Percentiles rank a stretch among this genome's conserved stretches.
phyloP scores from a whole-genome alignment of 305 asterid genomes.

The Lippia alba region DNA sequence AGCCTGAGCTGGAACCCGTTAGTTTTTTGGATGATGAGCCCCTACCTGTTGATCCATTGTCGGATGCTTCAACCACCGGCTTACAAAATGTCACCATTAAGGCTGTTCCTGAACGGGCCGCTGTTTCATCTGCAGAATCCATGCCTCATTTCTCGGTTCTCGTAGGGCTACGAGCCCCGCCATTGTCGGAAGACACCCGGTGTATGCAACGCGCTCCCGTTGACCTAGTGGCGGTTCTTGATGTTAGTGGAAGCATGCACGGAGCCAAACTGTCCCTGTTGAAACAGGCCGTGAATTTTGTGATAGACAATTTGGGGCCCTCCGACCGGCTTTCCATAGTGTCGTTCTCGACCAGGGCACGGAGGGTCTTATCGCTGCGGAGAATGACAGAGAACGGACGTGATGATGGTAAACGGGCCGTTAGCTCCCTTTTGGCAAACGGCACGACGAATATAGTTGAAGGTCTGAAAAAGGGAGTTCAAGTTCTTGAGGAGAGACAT shows the following conservation, averaged over 20 bases:
- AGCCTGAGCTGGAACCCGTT: neutral
- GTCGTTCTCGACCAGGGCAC: constrained; percentile 42
- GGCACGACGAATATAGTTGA: constrained; percentile 54
- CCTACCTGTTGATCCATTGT: constrained; percentile 11
- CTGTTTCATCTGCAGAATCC: constrained; percentile 34
- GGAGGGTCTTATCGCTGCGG: constrained; percentile 38
- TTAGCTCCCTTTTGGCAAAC: constrained; percentile 33
- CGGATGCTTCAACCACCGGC: constrained; percentile 1
- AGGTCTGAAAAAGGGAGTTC: constrained; percentile 52
- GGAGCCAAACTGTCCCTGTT: constrained; percentile 39
- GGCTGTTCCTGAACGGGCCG: constrained; percentile 32
- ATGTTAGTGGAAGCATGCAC: constrained; percentile 42
- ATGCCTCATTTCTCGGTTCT: constrained; percentile 34
- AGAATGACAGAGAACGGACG: constrained; percentile 49
- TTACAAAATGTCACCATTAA: constrained; percentile 16
- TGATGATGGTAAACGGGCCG: constrained; percentile 39
- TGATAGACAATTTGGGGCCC: constrained; percentile 53
- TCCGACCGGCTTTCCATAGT: constrained; percentile 52
- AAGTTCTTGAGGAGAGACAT: constrained; percentile 48
- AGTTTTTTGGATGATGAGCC: constrained; percentile 39
- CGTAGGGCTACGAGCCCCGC: constrained; percentile 35
- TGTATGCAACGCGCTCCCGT: constrained; percentile 35
- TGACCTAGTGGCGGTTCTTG: constrained; percentile 46
- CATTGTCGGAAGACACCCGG: constrained; percentile 16
- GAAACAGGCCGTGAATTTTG: constrained; percentile 48